These are phyloP conservation scores for Eragrostis nindensis DNA, from an alignment of 176 grass and related monocot genomes.

Conservation along the genomic window DNA sequence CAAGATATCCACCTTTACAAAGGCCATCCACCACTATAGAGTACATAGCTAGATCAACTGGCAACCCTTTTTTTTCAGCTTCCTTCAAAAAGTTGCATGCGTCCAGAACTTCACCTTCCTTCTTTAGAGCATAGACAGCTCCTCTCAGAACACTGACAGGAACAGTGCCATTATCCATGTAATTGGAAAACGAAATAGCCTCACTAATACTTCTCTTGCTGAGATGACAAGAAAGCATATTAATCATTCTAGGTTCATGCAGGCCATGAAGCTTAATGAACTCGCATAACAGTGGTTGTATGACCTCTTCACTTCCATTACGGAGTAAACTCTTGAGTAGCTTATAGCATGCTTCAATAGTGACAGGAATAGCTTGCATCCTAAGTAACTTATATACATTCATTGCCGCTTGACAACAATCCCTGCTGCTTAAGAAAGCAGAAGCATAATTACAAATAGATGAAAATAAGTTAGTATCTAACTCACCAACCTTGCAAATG, in stretches of 20 bases:
- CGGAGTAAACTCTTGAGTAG: conserved; percentile 69
- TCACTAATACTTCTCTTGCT: conserved; percentile 61
- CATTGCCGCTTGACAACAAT: conserved; percentile 59
- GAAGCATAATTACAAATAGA: conserved; percentile 71
- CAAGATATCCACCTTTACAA: conserved; percentile 79
- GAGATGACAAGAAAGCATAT: conserved; percentile 67
- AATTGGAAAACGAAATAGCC: conserved; percentile 60
- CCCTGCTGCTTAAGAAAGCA: conserved; percentile 66
- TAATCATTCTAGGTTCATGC: conserved; percentile 61
- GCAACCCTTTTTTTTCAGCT: conserved; percentile 59
- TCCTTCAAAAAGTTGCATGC: conserved; percentile 68
- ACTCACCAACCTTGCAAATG: conserved; percentile 52
- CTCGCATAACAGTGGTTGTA: conserved; percentile 56
- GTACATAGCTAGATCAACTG: conserved; percentile 66
- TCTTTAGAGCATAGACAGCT: conserved; percentile 61
- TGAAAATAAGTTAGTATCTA: conserved; percentile 55
- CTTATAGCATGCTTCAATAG: conserved; percentile 65
- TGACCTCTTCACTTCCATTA: conserved; percentile 57
- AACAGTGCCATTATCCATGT: conserved; percentile 49
- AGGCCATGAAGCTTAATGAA: conserved; percentile 76
- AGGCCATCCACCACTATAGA: conserved; percentile 77
- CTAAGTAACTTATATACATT: conserved; percentile 66
- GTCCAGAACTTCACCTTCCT: conserved; percentile 75
- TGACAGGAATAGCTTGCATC: conserved; percentile 49
- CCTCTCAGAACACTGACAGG: conserved; percentile 61